A percentile compares a stretch with the other conserved stretches of the same genome.
phyloP scores from a whole-genome alignment of 2,329 filamentous ascomycete genomes.

The Trichoderma sp. region DNA sequence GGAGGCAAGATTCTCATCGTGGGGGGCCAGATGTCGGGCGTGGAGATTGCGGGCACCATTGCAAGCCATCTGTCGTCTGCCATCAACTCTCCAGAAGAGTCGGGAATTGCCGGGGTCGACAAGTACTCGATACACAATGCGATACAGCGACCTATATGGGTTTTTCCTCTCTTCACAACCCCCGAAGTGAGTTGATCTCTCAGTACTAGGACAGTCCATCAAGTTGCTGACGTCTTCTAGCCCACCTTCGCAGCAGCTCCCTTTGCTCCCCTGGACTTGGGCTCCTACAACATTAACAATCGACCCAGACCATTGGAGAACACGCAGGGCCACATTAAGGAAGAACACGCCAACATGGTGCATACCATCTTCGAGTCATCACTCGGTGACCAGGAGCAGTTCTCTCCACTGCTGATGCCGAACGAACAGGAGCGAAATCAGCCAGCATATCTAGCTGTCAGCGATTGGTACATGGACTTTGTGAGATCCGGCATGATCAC shows the following conservation, averaged over 20 bases:
- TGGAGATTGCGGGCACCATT: slow-evolving; percentile 73
- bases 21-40: slow-evolving; percentile 80
- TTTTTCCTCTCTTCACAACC: slow-evolving; percentile 62
- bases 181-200: slow-evolving; percentile 47
- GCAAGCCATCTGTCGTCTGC: slow-evolving; percentile 71
- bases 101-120: slow-evolving; percentile 46
- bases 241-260: slow-evolving; percentile 53
- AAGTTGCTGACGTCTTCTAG: slow-evolving; percentile 35
- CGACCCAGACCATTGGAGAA: slow-evolving; percentile 63
- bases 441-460: slow-evolving; percentile 69
- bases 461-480: slow-evolving; percentile 73
- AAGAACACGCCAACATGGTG: slow-evolving; percentile 56
- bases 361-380: slow-evolving; percentile 55
- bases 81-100: slow-evolving; percentile 53
- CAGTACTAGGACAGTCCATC: background rate
- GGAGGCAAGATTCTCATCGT: slow-evolving; percentile 70
- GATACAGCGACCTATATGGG: slow-evolving; percentile 70
- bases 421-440: slow-evolving; percentile 46
- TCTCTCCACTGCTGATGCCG: slow-evolving; percentile 49
- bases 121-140: slow-evolving; percentile 68
- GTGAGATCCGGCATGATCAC: slow-evolving; percentile 66
- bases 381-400: slow-evolving; percentile 58
- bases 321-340: slow-evolving; percentile 63
- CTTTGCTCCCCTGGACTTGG: slow-evolving; percentile 73
- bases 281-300: slow-evolving; percentile 69